Evolutionary conservation across 2,329 filamentous ascomycete genomes (phyloP).

Genomic region (Diaporthe amygdali): DNA sequence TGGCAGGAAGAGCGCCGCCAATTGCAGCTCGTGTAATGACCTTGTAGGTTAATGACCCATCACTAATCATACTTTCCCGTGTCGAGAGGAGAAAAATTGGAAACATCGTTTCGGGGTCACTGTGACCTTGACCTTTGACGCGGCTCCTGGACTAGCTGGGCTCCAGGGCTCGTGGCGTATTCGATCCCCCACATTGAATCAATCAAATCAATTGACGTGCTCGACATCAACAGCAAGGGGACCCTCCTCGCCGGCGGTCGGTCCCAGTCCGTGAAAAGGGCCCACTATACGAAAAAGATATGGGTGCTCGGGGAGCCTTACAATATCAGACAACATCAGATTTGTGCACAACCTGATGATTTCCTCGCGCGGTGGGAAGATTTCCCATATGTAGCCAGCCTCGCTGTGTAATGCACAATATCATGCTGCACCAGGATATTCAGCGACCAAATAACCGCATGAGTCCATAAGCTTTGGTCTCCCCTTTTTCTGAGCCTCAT

Average conservation of each 20-base stretch:
- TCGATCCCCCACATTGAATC: conserved; percentile 5
- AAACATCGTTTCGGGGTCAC: conserved; percentile 11
- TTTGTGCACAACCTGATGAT: conserved; percentile 11
- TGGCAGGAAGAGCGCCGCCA: neutral
- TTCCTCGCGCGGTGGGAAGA: neutral
- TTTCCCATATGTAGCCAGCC: neutral
- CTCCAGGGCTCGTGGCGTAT: conserved; percentile 10
- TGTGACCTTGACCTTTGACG: conserved; percentile 14
- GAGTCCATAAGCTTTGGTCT: neutral
- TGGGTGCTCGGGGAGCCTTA: neutral
- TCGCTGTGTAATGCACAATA: neutral
- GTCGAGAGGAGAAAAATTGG: neutral
- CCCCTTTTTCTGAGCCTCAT: neutral
- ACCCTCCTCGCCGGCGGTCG: neutral
- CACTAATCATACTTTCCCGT: conserved; percentile 9
- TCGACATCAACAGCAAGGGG: neutral
- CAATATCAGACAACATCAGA: conserved; percentile 11
- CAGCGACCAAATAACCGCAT: conserved; percentile 15
- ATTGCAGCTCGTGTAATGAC: conserved; percentile 9
- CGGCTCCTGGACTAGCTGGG: no score
- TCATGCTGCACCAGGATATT: neutral
- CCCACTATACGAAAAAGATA: conserved; percentile 15
- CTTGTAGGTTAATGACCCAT: no score
- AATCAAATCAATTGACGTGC: neutral
- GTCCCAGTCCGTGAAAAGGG: neutral